Evolutionary conservation across 495 filamentous ascomycete genomes (phyloP).

Genomic region (Podospora conica): DNA sequence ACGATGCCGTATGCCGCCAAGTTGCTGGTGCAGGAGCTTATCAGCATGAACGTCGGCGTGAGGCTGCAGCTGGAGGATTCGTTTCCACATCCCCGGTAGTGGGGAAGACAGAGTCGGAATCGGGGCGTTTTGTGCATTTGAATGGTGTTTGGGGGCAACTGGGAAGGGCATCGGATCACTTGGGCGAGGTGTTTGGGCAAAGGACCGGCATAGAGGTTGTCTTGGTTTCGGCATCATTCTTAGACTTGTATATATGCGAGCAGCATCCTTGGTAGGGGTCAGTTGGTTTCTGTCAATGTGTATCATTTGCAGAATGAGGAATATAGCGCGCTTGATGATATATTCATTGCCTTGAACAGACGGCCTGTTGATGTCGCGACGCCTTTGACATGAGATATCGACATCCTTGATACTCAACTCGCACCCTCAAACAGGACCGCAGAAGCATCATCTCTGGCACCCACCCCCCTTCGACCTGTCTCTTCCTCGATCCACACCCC

Average conservation of each 20-base stretch:
- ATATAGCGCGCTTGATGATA: neutral
- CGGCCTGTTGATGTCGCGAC: neutral
- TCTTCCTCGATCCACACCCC: neutral
- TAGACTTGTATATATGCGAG: neutral
- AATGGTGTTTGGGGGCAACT: neutral
- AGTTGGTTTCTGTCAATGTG: neutral
- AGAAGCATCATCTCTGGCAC: neutral
- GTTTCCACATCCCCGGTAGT: slow-evolving; percentile 57
- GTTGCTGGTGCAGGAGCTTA: slow-evolving; percentile 88
- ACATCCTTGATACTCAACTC: neutral
- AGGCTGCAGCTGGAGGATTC: slow-evolving; percentile 82
- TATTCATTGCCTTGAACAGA: neutral
- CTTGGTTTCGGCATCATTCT: neutral
- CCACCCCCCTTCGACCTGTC: neutral
- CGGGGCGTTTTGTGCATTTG: neutral
- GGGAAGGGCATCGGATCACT: neutral
- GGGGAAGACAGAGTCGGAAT: too few relatives aligned
- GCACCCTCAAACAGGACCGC: too few relatives aligned
- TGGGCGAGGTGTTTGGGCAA: neutral
- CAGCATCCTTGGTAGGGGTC: neutral
- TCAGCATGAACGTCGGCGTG: slow-evolving; percentile 96
- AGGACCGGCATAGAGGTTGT: neutral
- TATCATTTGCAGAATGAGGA: neutral
- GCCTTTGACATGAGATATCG: neutral
- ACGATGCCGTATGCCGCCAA: slow-evolving; percentile 99